A percentile compares a stretch with the other conserved stretches of the same genome.
Conservation (phyloP, 441 rosid genomes). For the Aquilaria agallochum region DNA sequence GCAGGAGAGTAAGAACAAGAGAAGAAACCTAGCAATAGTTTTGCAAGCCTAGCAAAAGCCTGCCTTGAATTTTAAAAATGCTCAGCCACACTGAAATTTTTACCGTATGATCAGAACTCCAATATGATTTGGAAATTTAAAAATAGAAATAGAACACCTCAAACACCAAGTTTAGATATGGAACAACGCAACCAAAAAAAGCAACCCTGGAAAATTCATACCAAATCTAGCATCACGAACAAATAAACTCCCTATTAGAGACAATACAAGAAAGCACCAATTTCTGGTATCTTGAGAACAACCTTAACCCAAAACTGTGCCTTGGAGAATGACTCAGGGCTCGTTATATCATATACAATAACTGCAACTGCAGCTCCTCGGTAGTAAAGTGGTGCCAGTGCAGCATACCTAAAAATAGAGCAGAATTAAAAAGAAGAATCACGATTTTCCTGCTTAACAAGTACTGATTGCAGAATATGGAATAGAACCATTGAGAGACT, state of each 20-base stretch:
- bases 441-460: constrained; percentile 1
- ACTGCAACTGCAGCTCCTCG: constrained; percentile 98
- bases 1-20: background rate
- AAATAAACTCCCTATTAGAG: background rate
- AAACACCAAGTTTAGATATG: no score
- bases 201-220: background rate
- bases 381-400: constrained; percentile 92
- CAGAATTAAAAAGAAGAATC: constrained; percentile 3
- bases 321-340: constrained; percentile 86
- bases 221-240: background rate
- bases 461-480: background rate
- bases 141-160: no score
- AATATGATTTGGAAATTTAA: no score
- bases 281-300: constrained; percentile 5
- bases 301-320: constrained; percentile 99
- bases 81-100: no score
- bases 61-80: no score
- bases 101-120: no score
- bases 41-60: no score
- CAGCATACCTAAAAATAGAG: constrained; percentile 68
- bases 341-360: constrained; percentile 94
- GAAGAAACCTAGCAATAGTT: background rate
- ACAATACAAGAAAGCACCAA: constrained; percentile 2
- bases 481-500: background rate
- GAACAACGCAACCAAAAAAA: no score